These are phyloP conservation scores for Barnettozyma sucrosica DNA, from an alignment of 805 yeast genomes.

Conservation along the genomic window DNA sequence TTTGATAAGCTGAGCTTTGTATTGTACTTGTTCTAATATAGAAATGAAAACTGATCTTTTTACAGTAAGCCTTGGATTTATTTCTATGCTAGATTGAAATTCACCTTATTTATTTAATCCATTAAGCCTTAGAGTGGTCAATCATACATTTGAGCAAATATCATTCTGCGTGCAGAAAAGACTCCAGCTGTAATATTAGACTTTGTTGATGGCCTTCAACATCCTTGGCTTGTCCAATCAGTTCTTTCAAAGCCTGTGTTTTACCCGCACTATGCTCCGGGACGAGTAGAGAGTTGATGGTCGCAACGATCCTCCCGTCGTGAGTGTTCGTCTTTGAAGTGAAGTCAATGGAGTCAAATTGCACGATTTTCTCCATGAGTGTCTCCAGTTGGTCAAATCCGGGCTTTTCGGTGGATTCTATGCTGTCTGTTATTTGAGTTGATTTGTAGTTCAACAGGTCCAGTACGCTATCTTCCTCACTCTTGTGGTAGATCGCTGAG, in stretches of 20 bases:
- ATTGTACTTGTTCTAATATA: background rate
- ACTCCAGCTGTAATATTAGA: constrained; percentile 6
- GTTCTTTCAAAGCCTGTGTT: constrained; percentile 4
- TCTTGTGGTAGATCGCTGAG: constrained; percentile 7
- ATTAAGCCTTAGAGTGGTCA: too few relatives aligned
- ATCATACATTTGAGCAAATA: too few relatives aligned
- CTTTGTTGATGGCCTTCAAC: constrained; percentile 5
- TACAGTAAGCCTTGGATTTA: too few relatives aligned
- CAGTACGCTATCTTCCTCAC: constrained; percentile 10
- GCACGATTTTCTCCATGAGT: constrained; percentile 21
- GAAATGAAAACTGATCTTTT: background rate
- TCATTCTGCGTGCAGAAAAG: background rate
- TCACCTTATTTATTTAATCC: too few relatives aligned
- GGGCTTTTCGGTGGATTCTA: constrained; percentile 1
- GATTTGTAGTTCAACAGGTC: constrained; percentile 10
- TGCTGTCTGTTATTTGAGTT: background rate
- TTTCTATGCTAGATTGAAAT: too few relatives aligned
- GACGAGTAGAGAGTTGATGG: background rate
- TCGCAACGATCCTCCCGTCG: background rate
- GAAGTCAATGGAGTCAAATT: constrained; percentile 12
- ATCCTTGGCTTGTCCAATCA: constrained; percentile 9
- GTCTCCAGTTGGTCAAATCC: constrained; percentile 12
- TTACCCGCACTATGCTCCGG: background rate
- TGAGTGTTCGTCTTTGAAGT: background rate
- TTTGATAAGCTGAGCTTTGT: background rate